A percentile compares a stretch with the other conserved stretches of the same genome.
These are phyloP conservation scores for Yamadazyma blattariae DNA, from an alignment of 1,139 yeast genomes.

Conservation along the genomic window DNA sequence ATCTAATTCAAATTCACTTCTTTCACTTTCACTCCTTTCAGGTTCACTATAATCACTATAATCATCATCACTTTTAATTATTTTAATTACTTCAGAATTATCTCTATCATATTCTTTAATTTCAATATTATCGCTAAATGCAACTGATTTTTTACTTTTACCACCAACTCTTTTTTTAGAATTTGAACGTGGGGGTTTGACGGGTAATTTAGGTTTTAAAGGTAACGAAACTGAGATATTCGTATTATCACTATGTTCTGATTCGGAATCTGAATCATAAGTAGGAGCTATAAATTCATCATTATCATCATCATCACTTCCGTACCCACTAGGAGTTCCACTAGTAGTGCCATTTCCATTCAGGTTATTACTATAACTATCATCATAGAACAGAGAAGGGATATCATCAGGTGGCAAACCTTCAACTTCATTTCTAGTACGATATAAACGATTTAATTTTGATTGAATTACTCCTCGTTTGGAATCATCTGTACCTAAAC, in stretches of 20 bases:
- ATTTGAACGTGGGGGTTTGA: constrained; percentile 19
- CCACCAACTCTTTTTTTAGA: too few relatives aligned
- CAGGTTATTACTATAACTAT: constrained; percentile 5
- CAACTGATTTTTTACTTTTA: constrained; percentile 35
- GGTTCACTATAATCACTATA: constrained; percentile 8
- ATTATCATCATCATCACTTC: constrained; percentile 6
- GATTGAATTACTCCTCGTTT: constrained; percentile 41
- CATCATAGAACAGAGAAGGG: constrained; percentile 1
- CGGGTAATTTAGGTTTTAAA: constrained; percentile 23
- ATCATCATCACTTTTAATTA: constrained; percentile 22
- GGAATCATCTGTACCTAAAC: constrained; percentile 42
- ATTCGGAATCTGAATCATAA: constrained; percentile 13
- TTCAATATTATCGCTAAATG: constrained; percentile 46
- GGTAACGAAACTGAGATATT: constrained; percentile 11
- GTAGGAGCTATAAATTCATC: constrained; percentile 13
- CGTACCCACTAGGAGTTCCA: constrained; percentile 8
- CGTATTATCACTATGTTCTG: neutral
- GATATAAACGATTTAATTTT: constrained; percentile 31
- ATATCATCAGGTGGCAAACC: constrained; percentile 35
- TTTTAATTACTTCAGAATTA: constrained; percentile 24
- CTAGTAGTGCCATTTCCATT: constrained; percentile 7
- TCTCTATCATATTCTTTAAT: constrained; percentile 43
- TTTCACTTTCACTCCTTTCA: constrained; percentile 17
- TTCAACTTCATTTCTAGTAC: constrained; percentile 45
- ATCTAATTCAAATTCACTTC: neutral